Conservation (phyloP, 2,329 filamentous ascomycete genomes). For the Ophiostoma pallidulum region DNA sequence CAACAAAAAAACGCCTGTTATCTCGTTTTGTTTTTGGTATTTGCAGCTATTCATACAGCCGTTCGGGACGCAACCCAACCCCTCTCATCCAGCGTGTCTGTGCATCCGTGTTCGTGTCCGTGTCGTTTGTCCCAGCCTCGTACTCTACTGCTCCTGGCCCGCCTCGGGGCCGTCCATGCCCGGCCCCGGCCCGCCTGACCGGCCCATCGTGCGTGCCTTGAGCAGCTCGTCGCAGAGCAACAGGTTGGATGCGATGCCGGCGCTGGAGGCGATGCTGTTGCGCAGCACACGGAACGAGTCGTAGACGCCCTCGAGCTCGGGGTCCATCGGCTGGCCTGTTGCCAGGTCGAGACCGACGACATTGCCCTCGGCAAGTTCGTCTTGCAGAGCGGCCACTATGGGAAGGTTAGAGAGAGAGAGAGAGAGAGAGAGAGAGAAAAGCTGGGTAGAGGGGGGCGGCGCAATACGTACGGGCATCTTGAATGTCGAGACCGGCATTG, state of each 20-base stretch:
- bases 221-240: constrained; percentile 93
- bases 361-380: constrained; percentile 76
- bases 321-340: constrained; percentile 90
- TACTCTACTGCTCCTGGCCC: constrained; percentile 42
- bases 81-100: too few species aligned
- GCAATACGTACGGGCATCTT: constrained; percentile 86
- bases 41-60: constrained; percentile 28
- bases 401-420: not conserved
- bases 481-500: constrained; percentile 92
- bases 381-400: constrained; percentile 73
- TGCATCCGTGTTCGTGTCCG: too few species aligned
- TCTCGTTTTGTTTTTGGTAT: constrained; percentile 22
- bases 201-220: constrained; percentile 92
- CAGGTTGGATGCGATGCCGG: constrained; percentile 90
- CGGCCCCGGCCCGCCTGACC: constrained; percentile 51
- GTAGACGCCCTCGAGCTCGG: constrained; percentile 81
- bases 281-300: constrained; percentile 93
- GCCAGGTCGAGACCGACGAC: constrained; percentile 77
- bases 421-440: not conserved
- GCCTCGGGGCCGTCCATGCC: constrained; percentile 54
- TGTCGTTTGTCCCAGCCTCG: too few species aligned
- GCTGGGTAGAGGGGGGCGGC: not conserved
- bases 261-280: constrained; percentile 87
- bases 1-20: constrained; percentile 7
- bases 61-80: constrained; percentile 12